Evolutionary conservation across 495 filamentous ascomycete genomes (phyloP).

Genomic region (Xylaria intraflava): DNA sequence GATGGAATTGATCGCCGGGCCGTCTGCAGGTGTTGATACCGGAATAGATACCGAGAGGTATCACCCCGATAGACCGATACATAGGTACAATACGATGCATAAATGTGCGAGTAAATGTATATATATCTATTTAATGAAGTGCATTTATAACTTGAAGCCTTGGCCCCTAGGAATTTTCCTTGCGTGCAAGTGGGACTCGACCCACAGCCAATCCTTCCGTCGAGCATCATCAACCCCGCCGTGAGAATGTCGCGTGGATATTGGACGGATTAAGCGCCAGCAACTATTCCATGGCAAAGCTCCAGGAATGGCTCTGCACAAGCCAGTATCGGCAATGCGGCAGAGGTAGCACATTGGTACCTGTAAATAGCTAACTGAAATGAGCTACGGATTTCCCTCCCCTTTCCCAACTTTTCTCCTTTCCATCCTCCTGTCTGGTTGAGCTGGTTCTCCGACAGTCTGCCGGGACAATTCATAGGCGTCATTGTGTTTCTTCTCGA

Average conservation of each 20-base stretch:
- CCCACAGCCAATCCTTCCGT: not conserved
- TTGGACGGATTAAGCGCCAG: conserved; percentile 25
- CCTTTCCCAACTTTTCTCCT: conserved; percentile 2
- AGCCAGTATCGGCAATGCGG: too few relatives aligned
- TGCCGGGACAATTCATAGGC: not conserved
- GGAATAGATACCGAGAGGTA: too few relatives aligned
- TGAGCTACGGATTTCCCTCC: not conserved
- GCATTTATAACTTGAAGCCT: too few relatives aligned
- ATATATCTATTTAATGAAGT: too few relatives aligned
- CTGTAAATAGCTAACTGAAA: not conserved
- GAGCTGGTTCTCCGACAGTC: conserved; percentile 8
- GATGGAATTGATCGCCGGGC: not conserved
- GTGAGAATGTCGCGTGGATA: conserved; percentile 14
- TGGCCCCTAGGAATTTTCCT: too few relatives aligned
- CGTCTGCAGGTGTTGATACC: not conserved
- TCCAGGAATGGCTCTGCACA: too few relatives aligned
- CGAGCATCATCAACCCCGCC: conserved; percentile 17
- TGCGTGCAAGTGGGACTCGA: too few relatives aligned
- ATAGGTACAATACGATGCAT: too few relatives aligned
- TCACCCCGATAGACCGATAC: too few relatives aligned
- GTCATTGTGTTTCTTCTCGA: not conserved
- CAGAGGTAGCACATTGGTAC: too few relatives aligned
- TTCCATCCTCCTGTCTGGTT: conserved; percentile 1
- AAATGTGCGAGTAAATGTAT: too few relatives aligned
- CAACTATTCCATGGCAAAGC: conserved; percentile 5